Conservation (phyloP, 1,284 basidiomycete genomes). For the Sanguinoderma infundibulare region DNA sequence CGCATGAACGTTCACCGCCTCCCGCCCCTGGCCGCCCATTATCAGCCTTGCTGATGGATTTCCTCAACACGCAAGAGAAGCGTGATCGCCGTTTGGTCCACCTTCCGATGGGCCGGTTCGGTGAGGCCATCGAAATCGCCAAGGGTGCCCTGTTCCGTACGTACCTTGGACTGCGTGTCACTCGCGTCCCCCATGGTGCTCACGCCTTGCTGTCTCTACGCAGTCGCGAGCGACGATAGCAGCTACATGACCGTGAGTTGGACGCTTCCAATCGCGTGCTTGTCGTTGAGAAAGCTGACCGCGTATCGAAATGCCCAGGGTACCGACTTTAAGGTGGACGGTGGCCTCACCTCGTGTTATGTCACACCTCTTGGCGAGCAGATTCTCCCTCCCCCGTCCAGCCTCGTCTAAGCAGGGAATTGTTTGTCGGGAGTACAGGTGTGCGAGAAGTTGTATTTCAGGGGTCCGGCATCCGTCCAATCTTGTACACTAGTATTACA, state of each 20-base stretch:
- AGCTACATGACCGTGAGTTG: slow-evolving; percentile 79
- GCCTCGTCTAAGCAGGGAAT: slow-evolving; percentile 43
- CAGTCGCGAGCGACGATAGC: slow-evolving; percentile 85
- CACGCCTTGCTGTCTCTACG: neutral
- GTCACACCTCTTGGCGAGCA: slow-evolving; percentile 82
- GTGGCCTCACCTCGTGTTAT: slow-evolving; percentile 88
- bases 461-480: neutral
- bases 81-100: slow-evolving; percentile 89
- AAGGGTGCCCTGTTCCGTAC: slow-evolving; percentile 89
- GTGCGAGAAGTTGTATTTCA: neutral
- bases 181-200: neutral
- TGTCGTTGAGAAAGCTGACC: neutral
- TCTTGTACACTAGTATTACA: slow-evolving; percentile 17
- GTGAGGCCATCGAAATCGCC: slow-evolving; percentile 94
- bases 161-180: slow-evolving; percentile 31
- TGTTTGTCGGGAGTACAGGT: neutral
- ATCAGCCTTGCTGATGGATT: slow-evolving; percentile 95
- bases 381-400: slow-evolving; percentile 64
- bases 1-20: neutral
- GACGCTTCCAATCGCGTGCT: too few relatives aligned
- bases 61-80: slow-evolving; percentile 97
- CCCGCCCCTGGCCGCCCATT: neutral
- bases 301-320: slow-evolving; percentile 53
- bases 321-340: slow-evolving; percentile 92
- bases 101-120: slow-evolving; percentile 96